Percentiles rank a stretch among this genome's conserved stretches.
phyloP scores from a whole-genome alignment of 2,329 filamentous ascomycete genomes.

The Aspergillus pseudoglaucus region DNA sequence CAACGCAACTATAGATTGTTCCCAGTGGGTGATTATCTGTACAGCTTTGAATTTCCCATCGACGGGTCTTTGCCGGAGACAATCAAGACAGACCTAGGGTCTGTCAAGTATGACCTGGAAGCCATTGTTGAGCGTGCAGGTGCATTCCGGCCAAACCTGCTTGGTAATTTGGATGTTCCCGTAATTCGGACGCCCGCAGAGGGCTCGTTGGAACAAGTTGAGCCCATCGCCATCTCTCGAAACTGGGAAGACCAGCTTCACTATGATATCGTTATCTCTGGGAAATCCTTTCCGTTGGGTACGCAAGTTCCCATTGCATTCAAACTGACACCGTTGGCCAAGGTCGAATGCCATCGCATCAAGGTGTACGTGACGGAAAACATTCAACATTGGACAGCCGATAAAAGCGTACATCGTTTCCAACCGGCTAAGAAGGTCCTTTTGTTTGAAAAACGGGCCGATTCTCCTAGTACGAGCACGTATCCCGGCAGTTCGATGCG shows the following conservation, averaged over 20 bases:
- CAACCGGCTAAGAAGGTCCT: constrained; percentile 79
- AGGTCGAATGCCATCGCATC: constrained; percentile 87
- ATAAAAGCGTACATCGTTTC: constrained; percentile 76
- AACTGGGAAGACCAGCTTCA: constrained; percentile 94
- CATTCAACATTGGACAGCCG: constrained; percentile 82
- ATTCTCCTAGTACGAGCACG: constrained; percentile 64
- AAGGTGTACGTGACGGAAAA: constrained; percentile 89
- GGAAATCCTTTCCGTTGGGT: constrained; percentile 87
- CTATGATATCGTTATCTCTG: constrained; percentile 93
- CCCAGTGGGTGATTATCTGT: constrained; percentile 64
- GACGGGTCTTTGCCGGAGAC: constrained; percentile 76
- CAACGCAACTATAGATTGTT: constrained; percentile 84
- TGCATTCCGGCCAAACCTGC: constrained; percentile 80
- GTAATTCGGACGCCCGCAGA: constrained; percentile 82
- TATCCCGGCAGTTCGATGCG: constrained; percentile 71
- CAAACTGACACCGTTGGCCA: constrained; percentile 85
- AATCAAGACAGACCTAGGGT: constrained; percentile 78
- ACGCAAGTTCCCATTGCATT: constrained; percentile 86
- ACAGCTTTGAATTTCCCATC: constrained; percentile 74
- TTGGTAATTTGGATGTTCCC: constrained; percentile 72
- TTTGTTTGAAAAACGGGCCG: constrained; percentile 80
- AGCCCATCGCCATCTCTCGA: constrained; percentile 87
- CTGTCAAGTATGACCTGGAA: constrained; percentile 81
- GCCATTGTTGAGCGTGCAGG: constrained; percentile 78
- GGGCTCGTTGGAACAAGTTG: constrained; percentile 80